Base-by-base conservation (phyloP, 345 rosid species). In the Eucalyptus marginata region DNA sequence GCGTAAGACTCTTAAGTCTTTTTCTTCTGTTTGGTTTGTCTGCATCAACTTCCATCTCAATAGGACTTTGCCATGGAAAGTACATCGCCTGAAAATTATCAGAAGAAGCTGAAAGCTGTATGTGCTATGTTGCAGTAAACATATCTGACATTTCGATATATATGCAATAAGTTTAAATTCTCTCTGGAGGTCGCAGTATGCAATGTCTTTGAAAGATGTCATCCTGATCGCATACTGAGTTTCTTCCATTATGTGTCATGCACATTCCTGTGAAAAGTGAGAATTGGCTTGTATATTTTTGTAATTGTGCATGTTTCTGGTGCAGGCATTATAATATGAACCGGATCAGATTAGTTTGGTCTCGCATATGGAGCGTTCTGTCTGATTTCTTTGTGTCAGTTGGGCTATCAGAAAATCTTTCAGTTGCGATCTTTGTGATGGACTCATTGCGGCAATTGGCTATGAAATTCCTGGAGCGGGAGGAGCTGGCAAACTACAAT, bases 251-350 rank as follows among this genome's bases (percentile, higher is more conserved):
- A 86, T 33, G 84, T 3, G 68, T 86, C 64, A 40, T 54, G 68
- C 87, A 36, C 44, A 29, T 36, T 59, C 15, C 87, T 86, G 15
- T 52, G 56, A 52, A 49, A 86, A 71, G 40, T 71, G 81, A 71
- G 47, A 71, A 36, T 86, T 20, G 36, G 33, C 71, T 52, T 49
- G 5, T 47, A n/a, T 40, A 27, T 80, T 49, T 64, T 22, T 54
- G 31, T 40, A 46, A 49, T 62, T 49, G 86, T 52, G 47, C 46
- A 50, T 89, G 49, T 88, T 91, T 86, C 86, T 87, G 88, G 89
- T 91, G 92, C 98, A 96, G 99, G 95, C 99, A 97, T 93, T 97
- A 96, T 93, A 96, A 97, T 93, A 97, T 96, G 99, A 95, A 95
- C 92, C 97, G 97, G 90, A 97, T 97, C 94, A 95, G 99, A 95